These are phyloP conservation scores for Cucurbita ficifolia DNA, from an alignment of 306 rosid genomes.

Conservation along the genomic window DNA sequence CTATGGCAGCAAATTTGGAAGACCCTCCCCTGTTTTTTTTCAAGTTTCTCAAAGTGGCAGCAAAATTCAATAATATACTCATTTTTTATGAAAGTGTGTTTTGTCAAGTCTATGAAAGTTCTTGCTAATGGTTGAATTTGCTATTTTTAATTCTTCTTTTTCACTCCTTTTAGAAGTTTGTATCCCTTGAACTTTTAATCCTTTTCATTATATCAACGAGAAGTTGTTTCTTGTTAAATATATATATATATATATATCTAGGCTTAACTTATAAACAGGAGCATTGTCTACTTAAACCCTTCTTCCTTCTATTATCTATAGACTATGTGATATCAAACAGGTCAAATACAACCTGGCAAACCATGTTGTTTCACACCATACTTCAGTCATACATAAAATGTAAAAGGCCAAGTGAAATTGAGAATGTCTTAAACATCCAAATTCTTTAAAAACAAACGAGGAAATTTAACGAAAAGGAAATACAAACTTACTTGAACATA, in stretches of 20 bases:
- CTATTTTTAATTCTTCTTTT: no score
- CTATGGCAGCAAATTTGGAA: background rate
- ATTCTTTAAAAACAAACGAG: background rate
- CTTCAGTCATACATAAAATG: background rate
- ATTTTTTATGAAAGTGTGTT: background rate
- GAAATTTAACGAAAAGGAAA: background rate
- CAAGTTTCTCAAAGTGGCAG: background rate
- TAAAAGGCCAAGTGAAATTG: background rate
- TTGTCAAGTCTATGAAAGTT: background rate
- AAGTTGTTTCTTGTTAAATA: no score
- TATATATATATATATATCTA: no score
- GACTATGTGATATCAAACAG: background rate
- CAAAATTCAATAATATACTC: no score
- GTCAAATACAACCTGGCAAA: background rate
- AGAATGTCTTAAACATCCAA: background rate
- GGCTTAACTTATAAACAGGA: background rate
- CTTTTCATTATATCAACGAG: no score
- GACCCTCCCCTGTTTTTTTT: background rate
- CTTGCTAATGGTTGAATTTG: no score
- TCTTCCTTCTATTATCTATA: background rate
- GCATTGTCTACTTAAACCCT: background rate
- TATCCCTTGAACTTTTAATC: no score
- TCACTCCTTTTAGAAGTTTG: no score
- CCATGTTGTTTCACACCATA: background rate
- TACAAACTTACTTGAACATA: slow-evolving; percentile 69